These are phyloP conservation scores for Picochlorum sp. DNA, from an alignment of 139 green algal species.

Conservation along the genomic window DNA sequence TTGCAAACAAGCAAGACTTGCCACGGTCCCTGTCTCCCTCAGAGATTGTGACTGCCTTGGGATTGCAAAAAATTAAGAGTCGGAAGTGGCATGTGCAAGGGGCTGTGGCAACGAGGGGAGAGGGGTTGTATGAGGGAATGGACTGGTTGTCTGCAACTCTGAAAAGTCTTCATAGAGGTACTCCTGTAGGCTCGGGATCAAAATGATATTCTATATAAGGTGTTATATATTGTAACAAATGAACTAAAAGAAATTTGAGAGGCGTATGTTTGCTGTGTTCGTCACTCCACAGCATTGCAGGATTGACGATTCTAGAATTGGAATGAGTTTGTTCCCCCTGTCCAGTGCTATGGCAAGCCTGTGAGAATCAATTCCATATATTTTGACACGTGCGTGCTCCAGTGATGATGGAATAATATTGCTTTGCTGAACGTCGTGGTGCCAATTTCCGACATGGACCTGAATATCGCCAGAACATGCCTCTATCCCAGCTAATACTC, in stretches of 20 bases:
- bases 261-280: slow-evolving; percentile 16
- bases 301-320: slow-evolving; percentile 49
- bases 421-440: slow-evolving; percentile 69
- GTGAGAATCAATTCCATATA: slow-evolving; percentile 58
- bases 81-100: slow-evolving; percentile 88
- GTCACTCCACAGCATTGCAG: slow-evolving; percentile 13
- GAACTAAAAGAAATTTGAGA: slow-evolving; percentile 44
- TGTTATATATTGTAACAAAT: slow-evolving; percentile 8
- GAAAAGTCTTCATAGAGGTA: slow-evolving; percentile 22
- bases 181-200: background rate
- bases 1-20: slow-evolving; percentile 97
- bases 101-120: slow-evolving; percentile 65
- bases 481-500: slow-evolving; percentile 29
- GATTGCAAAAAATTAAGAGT: slow-evolving; percentile 64
- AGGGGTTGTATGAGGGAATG: slow-evolving; percentile 92
- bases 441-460: slow-evolving; percentile 57
- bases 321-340: slow-evolving; percentile 38
- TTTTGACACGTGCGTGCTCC: slow-evolving; percentile 20
- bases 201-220: background rate
- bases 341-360: slow-evolving; percentile 68
- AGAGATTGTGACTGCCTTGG: slow-evolving; percentile 79
- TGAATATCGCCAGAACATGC: slow-evolving; percentile 13
- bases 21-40: slow-evolving; percentile 51
- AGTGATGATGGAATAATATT: slow-evolving; percentile 35
- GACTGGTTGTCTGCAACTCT: slow-evolving; percentile 64